Base-by-base conservation (phyloP, 2,329 filamentous ascomycete genomes). In the Metarhizium anisopliae region DNA sequence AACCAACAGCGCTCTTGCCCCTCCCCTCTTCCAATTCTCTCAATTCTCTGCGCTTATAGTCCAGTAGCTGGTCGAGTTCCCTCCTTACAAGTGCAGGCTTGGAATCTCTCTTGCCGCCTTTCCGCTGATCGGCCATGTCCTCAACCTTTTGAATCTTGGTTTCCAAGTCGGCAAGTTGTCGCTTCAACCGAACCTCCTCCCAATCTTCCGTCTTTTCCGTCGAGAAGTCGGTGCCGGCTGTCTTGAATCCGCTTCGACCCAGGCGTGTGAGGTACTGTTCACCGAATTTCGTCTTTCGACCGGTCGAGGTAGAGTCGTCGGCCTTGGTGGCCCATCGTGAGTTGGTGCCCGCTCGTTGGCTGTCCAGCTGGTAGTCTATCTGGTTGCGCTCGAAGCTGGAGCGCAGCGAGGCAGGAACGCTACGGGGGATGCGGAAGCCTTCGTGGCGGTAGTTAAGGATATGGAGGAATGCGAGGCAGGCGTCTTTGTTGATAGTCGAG, bases 391-490 rank as follows among this genome's bases (percentile, higher is more conserved):
- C 93, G 67, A 99, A 99, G 58, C 86, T 93, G 35, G 90, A 80
- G 43, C 94, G 86, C 45, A 99, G 81, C n/a, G 89, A 94, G 1
- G 93, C 89, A 0, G 94, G 94, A 11, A 99, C 90, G 35, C 85
- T 88, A 64, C 94, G 86, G 45, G 94, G 94, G 67, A 99, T 95
- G 59, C 94, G 87, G 79, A 84, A 96, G 43, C 94, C 94, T 68
- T 97, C 93, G 71, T 96, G 93, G 50, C 94, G 84, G 76, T 94
- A 89, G 75, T 95, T 96, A 55, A 99, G 85, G 64, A 99, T 95
- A 73, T 99, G 94, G 51, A 99, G 80, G 74, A 99, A 99, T 16
- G 91, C 92, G 43, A 99, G 84, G 59, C 86, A 87, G 52, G 94
- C 93, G 71, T 99, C 93, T 75, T 97, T 97, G 71, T 91, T 93